Conservation (phyloP, 208 protist species). For the Acanthamoeba healyi region DNA sequence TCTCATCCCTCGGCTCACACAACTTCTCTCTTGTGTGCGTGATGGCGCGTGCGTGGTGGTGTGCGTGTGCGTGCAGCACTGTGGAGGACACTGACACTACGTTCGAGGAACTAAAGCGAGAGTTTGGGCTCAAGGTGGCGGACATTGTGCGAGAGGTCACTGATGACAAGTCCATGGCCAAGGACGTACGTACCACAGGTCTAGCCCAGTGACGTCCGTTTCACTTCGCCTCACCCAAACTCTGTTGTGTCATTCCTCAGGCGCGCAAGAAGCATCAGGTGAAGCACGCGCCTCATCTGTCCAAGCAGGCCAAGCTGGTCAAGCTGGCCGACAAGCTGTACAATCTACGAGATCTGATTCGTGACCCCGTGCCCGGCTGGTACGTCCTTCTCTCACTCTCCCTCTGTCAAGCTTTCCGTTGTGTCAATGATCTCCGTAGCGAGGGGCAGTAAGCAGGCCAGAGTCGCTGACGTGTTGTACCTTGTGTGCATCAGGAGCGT, state of each 20-base stretch:
- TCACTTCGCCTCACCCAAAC: too few relatives aligned
- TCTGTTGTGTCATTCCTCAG: not conserved
- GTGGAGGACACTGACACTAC: slow-evolving; percentile 79
- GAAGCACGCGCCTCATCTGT: slow-evolving; percentile 75
- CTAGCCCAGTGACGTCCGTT: too few relatives aligned
- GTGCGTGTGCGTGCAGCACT: not conserved
- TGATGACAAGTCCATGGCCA: slow-evolving; percentile 80
- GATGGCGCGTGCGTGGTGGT: not conserved
- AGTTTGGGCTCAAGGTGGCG: slow-evolving; percentile 76
- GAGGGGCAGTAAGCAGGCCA: too few relatives aligned
- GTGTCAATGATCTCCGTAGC: too few relatives aligned
- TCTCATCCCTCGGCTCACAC: slow-evolving; percentile 18
- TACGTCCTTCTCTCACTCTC: too few relatives aligned
- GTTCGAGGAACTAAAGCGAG: slow-evolving; percentile 71
- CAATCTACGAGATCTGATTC: too few relatives aligned
- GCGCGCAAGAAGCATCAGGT: slow-evolving; percentile 78
- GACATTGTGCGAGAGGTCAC: slow-evolving; percentile 79
- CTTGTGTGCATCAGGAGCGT: slow-evolving; percentile 20
- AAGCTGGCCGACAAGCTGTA: slow-evolving; percentile 83
- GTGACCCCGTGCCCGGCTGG: too few relatives aligned
- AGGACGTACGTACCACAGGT: not conserved
- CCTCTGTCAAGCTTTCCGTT: too few relatives aligned
- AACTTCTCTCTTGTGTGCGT: not conserved
- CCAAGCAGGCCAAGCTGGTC: slow-evolving; percentile 71
- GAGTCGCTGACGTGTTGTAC: too few relatives aligned